A percentile compares a stretch with the other conserved stretches of the same genome.
Evolutionary conservation across 108 stramenopile genomes (phyloP).

Genomic region (Skeletonema menzelii): DNA sequence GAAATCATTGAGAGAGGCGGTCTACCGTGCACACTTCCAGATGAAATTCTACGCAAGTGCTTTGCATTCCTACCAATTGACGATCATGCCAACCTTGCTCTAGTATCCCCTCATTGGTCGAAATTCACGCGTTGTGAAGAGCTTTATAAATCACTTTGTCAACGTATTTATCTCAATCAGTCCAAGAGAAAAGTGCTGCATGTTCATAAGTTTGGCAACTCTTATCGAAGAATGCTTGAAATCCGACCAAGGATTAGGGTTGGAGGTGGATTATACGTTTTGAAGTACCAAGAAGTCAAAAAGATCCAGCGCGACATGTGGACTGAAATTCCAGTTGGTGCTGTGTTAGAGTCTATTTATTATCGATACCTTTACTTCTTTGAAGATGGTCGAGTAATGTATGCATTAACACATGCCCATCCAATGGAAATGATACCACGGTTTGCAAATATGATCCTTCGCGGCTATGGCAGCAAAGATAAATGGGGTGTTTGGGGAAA

Average conservation of each 20-base stretch:
- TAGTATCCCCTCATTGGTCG: conserved; percentile 81
- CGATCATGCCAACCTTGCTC: conserved; percentile 57
- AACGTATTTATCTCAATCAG: conserved; percentile 77
- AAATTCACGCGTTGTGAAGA: conserved; percentile 71
- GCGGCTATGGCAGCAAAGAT: conserved; percentile 35
- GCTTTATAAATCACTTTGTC: conserved; percentile 68
- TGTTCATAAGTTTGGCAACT: conserved; percentile 61
- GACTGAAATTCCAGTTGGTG: conserved; percentile 82
- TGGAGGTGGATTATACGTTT: conserved; percentile 72
- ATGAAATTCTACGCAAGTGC: conserved; percentile 72
- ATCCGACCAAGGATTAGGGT: conserved; percentile 72
- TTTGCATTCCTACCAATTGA: conserved; percentile 75
- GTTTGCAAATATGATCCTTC: conserved; percentile 50
- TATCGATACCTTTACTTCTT: conserved; percentile 81
- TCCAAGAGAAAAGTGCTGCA: conserved; percentile 65
- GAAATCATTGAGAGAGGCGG: conserved; percentile 63
- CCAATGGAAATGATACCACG: conserved; percentile 79
- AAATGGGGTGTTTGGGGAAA: conserved; percentile 71
- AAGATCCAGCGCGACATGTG: conserved; percentile 86
- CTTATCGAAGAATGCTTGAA: conserved; percentile 77
- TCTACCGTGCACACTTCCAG: conserved; percentile 58
- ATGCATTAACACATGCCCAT: conserved; percentile 65
- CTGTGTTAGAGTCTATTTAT: conserved; percentile 74
- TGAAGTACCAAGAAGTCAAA: conserved; percentile 56
- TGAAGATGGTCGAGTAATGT: conserved; percentile 81